A percentile compares a stretch with the other conserved stretches of the same genome.
These are phyloP conservation scores for Suillus fuscotomentosus DNA, from an alignment of 768 basidiomycete genomes.

Conservation along the genomic window DNA sequence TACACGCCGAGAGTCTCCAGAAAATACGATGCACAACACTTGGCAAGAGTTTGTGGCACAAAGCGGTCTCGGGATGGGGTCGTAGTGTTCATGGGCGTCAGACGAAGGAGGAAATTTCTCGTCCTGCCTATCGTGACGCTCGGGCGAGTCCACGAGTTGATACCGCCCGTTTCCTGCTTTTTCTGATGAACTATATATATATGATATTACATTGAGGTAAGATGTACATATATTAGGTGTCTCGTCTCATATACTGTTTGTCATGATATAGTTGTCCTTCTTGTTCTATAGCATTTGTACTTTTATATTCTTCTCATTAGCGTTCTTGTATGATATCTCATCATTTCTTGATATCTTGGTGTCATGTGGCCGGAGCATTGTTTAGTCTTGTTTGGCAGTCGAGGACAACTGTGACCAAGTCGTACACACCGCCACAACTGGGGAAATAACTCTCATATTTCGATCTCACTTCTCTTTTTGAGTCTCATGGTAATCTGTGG, in stretches of 20 bases:
- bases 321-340: conserved; percentile 17
- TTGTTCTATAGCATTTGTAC: conserved; percentile 18
- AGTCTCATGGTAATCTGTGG: conserved; percentile 56
- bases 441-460: conserved; percentile 1
- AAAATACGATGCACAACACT: conserved; percentile 57
- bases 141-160: not conserved
- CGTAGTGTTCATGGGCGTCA: not conserved
- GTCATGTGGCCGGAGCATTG: not conserved
- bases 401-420: not conserved
- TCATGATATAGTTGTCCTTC: not conserved
- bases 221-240: conserved; percentile 11
- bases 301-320: conserved; percentile 2
- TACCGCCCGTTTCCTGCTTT: conserved; percentile 4
- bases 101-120: conserved; percentile 6
- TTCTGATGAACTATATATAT: conserved; percentile 10
- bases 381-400: not conserved
- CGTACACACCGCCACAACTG: not conserved
- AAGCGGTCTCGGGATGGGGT: conserved; percentile 21
- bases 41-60: conserved; percentile 62
- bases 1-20: conserved; percentile 45
- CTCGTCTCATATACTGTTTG: conserved; percentile 9
- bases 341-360: conserved; percentile 16
- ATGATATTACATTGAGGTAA: not conserved
- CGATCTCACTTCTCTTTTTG: conserved; percentile 18
- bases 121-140: not conserved